Evolutionary conservation across 2,329 filamentous ascomycete genomes (phyloP).

Genomic region (Cercospora janseana): DNA sequence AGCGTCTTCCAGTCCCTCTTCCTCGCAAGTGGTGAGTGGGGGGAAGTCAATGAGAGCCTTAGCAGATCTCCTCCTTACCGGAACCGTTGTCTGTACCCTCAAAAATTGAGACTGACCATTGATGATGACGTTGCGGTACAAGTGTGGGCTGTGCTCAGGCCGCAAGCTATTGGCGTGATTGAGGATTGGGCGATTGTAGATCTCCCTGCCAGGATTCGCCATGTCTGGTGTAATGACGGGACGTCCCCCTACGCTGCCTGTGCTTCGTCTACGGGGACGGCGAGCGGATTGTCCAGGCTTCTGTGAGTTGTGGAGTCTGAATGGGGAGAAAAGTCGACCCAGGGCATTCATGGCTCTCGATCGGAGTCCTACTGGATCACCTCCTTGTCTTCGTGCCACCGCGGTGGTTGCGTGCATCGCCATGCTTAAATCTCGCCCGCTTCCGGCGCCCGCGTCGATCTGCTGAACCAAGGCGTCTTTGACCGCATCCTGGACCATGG

Average conservation of each 20-base stretch:
- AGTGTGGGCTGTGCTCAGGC: slow-evolving; percentile 7
- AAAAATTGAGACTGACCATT: neutral
- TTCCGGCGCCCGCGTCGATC: neutral
- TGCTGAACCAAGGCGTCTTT: neutral
- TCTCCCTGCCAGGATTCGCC: neutral
- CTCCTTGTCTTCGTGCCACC: neutral
- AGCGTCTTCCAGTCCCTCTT: neutral
- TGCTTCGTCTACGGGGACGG: slow-evolving; percentile 10
- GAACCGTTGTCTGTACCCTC: neutral
- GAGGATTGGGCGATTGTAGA: neutral
- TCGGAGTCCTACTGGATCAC: neutral
- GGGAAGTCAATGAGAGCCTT: neutral
- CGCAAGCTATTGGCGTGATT: slow-evolving; percentile 12
- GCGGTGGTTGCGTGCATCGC: neutral
- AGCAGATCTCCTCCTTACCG: neutral
- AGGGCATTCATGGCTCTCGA: slow-evolving; percentile 6
- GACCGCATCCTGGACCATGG: neutral
- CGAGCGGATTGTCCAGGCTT: neutral
- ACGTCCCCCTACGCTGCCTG: neutral
- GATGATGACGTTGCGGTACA: neutral
- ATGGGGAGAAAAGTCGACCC: neutral
- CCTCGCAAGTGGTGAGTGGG: neutral
- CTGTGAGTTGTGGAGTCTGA: slow-evolving; percentile 3
- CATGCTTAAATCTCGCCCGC: neutral
- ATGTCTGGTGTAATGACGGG: neutral